Percentiles rank a stretch among this genome's conserved stretches.
These are phyloP conservation scores for Phytophthora syringae DNA, from an alignment of 352 stramenopile species.

Conservation along the genomic window DNA sequence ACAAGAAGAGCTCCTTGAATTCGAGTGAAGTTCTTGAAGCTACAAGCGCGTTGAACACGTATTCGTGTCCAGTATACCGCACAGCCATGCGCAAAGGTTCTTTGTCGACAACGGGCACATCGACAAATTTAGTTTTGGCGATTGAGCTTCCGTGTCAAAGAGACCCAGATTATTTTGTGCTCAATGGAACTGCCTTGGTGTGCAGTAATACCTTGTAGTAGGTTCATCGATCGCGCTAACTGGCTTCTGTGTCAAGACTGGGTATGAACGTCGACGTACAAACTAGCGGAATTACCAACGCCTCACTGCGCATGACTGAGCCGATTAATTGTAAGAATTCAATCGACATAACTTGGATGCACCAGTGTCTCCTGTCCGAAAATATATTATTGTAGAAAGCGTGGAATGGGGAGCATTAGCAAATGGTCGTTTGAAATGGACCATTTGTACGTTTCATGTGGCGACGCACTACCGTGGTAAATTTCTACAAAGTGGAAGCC, in stretches of 20 bases:
- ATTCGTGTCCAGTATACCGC: slow-evolving; percentile 94
- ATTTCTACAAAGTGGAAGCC: no score
- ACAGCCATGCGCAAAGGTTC: slow-evolving; percentile 88
- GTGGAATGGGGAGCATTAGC: slow-evolving; percentile 1
- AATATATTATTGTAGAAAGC: not conserved
- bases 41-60: slow-evolving; percentile 36
- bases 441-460: slow-evolving; percentile 6
- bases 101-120: slow-evolving; percentile 93
- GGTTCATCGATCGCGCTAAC: no score
- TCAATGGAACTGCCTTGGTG: slow-evolving; percentile 90
- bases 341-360: no score
- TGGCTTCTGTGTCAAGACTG: no score
- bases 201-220: slow-evolving; percentile 53
- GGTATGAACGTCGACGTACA: no score
- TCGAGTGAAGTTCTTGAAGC: not conserved
- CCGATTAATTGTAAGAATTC: no score
- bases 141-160: slow-evolving; percentile 87
- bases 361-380: no score
- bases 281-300: no score
- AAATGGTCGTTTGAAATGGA: slow-evolving; percentile 2
- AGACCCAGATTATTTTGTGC: slow-evolving; percentile 82
- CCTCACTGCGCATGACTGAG: no score
- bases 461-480: not conserved
- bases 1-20: not conserved
- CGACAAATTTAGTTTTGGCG: slow-evolving; percentile 93